Conservation (phyloP, 2,329 filamentous ascomycete genomes). For the Diaporthe capsici region DNA sequence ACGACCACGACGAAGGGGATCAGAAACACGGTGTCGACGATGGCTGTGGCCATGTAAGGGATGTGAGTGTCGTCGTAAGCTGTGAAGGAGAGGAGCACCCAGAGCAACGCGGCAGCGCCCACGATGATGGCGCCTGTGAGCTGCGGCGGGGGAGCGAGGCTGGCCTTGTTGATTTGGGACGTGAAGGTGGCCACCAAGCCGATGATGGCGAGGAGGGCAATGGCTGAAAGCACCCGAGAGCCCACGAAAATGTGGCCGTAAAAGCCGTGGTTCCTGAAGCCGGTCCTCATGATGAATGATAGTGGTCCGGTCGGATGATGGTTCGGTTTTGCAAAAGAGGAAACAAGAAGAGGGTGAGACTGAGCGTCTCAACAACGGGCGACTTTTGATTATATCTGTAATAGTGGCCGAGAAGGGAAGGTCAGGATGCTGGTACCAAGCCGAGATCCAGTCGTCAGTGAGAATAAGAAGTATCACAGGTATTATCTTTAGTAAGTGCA, state of each 20-base stretch:
- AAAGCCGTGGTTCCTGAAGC: conserved; percentile 48
- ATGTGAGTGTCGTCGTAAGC: conserved; percentile 72
- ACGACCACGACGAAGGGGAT: conserved; percentile 84
- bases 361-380: background rate
- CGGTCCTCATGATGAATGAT: conserved; percentile 41
- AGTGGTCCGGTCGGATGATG: conserved; percentile 62
- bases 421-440: conserved; percentile 12
- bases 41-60: conserved; percentile 80
- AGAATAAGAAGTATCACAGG: conserved; percentile 18
- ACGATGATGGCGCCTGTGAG: conserved; percentile 84
- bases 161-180: conserved; percentile 76
- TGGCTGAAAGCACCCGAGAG: conserved; percentile 78
- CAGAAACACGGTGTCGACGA: conserved; percentile 77
- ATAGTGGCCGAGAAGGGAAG: conserved; percentile 6
- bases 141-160: conserved; percentile 77
- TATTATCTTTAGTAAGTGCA: conserved; percentile 27
- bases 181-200: conserved; percentile 89
- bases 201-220: conserved; percentile 82
- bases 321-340: conserved; percentile 66
- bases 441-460: conserved; percentile 1
- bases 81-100: conserved; percentile 73
- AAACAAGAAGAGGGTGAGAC: background rate
- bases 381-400: conserved; percentile 17
- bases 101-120: conserved; percentile 82
- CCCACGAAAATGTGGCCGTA: conserved; percentile 81